Base-by-base conservation (phyloP, 139 green algal species). In the Chara braunii region DNA sequence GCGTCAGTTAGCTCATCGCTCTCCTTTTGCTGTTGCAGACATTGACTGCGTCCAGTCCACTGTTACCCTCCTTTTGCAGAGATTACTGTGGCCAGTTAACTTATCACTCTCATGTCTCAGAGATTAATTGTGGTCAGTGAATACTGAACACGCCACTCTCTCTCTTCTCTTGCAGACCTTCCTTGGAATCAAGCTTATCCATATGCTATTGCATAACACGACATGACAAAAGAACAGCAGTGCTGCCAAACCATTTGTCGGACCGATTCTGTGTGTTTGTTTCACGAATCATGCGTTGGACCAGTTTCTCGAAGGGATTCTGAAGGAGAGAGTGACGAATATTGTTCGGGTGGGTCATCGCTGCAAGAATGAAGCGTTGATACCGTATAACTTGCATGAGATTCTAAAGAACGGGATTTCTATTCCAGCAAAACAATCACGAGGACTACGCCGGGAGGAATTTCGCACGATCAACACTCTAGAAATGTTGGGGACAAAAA, bases 261-360 rank as follows among this genome's bases (percentile, higher is more conserved):
- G 35, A 2, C 83, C 79, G 8, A 77, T 90, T 14, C 72, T 90
- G 51, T 78, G 76, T 35, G 64, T 88, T 22, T 86, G 76, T 51
- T 85, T 79, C 70, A 90, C 84, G n/a, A 90, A 90, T 62, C 85
- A 90, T 48, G 85, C 85, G 5, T 63, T 89, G 52, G 85, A 92
- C 40, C 61, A 73, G 54, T 88, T 90, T 45, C 72, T 90, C 51
- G 80, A 87, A 56, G 71, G 73, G 1, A 64, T 92, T 33, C 44
- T 90, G 11, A 78, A 82, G 12, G 57, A 45, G 3, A 71, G 72
- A 1, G 37, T 87, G 11, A 60, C 29, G 23, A 80, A 72, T 0
- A 8, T 90, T 28, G 77, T 87, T 3, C 69, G 83, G 31, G 60
- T 85, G 2, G 79, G 83, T 12, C 60, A 81, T 36, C 37, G 66